Evolutionary conservation across 306 rosid species (phyloP).

Genomic region (Casuarina cunninghamiana): DNA sequence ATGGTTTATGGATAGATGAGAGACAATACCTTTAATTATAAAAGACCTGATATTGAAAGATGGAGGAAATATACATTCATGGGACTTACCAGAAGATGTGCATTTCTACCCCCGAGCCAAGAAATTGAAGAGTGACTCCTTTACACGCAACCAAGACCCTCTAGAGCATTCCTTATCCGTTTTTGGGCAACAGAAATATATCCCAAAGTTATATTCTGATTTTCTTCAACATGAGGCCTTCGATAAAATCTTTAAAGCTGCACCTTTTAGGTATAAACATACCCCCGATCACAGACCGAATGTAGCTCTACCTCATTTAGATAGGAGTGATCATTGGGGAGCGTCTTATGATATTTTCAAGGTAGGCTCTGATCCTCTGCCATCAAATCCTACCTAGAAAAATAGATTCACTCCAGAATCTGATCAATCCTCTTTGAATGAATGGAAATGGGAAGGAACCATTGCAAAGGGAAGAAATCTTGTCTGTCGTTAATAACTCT

Average conservation of each 20-base stretch:
- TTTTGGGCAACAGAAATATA: conserved; percentile 59
- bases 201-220: conserved; percentile 50
- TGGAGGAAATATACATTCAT: too few species aligned
- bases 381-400: conserved; percentile 47
- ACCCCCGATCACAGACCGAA: conserved; percentile 48
- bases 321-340: conserved; percentile 62
- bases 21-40: too few species aligned
- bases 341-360: conserved; percentile 60
- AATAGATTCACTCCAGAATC: conserved; percentile 72
- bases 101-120: conserved; percentile 56
- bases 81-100: conserved; percentile 61
- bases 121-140: conserved; percentile 56
- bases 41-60: too few species aligned
- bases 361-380: conserved; percentile 49
- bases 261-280: conserved; percentile 52
- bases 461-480: conserved; percentile 99
- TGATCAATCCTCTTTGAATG: conserved; percentile 51
- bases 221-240: conserved; percentile 46
- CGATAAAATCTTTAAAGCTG: conserved; percentile 54
- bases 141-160: conserved; percentile 68
- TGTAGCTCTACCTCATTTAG: conserved; percentile 44
- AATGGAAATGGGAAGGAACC: conserved; percentile 99
- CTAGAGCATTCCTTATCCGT: conserved; percentile 76
- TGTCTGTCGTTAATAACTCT: too few species aligned
- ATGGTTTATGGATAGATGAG: too few species aligned